Conservation (phyloP, 2,329 filamentous ascomycete species). For the Hirsutella rhossiliensis region DNA sequence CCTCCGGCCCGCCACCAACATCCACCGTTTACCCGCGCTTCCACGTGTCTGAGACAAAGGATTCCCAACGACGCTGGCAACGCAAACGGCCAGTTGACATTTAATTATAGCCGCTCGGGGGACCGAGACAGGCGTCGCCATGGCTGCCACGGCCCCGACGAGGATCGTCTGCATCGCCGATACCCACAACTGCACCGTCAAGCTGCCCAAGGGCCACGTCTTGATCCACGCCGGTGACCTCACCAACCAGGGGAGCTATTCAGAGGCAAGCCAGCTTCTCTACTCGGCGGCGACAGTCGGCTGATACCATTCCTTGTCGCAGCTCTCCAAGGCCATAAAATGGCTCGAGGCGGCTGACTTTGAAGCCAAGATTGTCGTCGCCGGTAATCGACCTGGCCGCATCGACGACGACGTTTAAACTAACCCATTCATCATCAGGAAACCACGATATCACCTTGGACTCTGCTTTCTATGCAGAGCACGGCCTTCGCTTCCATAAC, state of each 20-base stretch:
- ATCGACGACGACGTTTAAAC: not conserved
- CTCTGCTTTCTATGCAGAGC: slow-evolving; percentile 42
- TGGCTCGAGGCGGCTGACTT: slow-evolving; percentile 60
- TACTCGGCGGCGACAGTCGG: not conserved
- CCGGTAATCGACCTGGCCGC: slow-evolving; percentile 31
- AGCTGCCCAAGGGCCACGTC: slow-evolving; percentile 59
- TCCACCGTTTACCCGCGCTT: too few species aligned
- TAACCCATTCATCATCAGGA: slow-evolving; percentile 27
- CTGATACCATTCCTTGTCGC: not conserved
- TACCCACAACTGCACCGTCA: slow-evolving; percentile 56
- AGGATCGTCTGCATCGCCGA: slow-evolving; percentile 67
- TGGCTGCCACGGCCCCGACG: slow-evolving; percentile 20
- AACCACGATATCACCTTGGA: slow-evolving; percentile 70
- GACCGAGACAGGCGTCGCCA: not conserved
- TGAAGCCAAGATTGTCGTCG: slow-evolving; percentile 58
- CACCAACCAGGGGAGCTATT: slow-evolving; percentile 56
- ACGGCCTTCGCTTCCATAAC: slow-evolving; percentile 44
- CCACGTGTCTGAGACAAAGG: too few species aligned
- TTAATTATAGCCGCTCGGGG: slow-evolving; percentile 6
- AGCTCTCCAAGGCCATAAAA: slow-evolving; percentile 45
- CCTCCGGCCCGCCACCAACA: too few species aligned
- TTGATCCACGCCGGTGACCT: slow-evolving; percentile 68
- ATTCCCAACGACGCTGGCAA: not conserved
- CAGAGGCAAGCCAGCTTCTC: slow-evolving; percentile 27
- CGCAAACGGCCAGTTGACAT: too few species aligned